Base-by-base conservation (phyloP, 495 filamentous ascomycete species). In the Daldinia loculata region DNA sequence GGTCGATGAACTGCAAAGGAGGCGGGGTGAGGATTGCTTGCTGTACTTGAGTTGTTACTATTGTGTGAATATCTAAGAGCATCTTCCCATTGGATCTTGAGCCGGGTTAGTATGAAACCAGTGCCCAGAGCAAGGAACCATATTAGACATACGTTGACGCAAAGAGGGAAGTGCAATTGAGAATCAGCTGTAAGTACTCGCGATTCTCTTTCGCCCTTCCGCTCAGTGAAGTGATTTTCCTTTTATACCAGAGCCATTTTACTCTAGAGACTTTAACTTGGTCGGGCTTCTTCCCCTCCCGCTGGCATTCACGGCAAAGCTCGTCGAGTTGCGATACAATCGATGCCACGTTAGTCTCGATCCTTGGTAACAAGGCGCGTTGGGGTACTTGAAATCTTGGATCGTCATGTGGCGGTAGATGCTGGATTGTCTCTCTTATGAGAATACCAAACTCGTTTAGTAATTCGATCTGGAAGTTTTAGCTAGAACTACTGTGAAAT, bases 1-100 rank as follows among this genome's bases (percentile, higher is more conserved):
- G 41, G 43, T 14, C 36, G 8, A 26, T 24, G 11, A 3, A 3
- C 8, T 59, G 53, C 2, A 30, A 26, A 3, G 34, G 64, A 1
- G 27, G n/a, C 8, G 3, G 56, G 2, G 30, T 0, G n/a, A 17
- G 7, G 24, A 2, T 9, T 17, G 26, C 9, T 11, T 26, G 48
- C 12, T 27, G 45, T 4, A 3, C 14, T 30, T 39, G 43, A 4
- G 53, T 66, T 6, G 22, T 59, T 27, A 59, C 30, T 12, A 66
- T 59, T 19, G 63, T 24, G 9, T 62, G 51, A 19, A 71, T 66
- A 45, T 66, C 68, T 17, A 66, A 6, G 4, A 71, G 27, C 57
- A 71, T 66, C 30, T 15, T 66, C 6, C 57, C 62, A 7, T 61
- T 36, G 4, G 56, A 39, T 29, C 61, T 70, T 34, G 22, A 32